Evolutionary conservation across 345 rosid species (phyloP).

Genomic region (Citrus unshiu): DNA sequence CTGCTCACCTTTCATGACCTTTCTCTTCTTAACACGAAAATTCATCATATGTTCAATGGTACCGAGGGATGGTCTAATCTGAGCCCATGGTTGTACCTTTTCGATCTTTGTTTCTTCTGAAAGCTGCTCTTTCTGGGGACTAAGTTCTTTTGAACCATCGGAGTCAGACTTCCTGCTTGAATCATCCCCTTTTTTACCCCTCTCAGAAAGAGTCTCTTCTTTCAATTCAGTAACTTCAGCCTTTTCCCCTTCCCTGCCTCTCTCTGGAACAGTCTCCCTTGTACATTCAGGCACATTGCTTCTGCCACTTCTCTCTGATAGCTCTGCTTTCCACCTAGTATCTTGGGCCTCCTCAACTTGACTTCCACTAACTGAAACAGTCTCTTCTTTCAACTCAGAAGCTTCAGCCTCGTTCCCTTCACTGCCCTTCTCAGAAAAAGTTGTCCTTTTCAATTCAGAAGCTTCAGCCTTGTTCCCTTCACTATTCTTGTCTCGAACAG

Average conservation of each 20-base stretch:
- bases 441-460: constrained; percentile 15
- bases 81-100: constrained; percentile 52
- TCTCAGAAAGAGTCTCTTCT: constrained; percentile 13
- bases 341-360: background rate
- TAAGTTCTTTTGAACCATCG: constrained; percentile 27
- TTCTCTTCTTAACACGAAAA: constrained; percentile 49
- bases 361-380: background rate
- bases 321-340: background rate
- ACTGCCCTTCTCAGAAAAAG: constrained; percentile 22
- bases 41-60: constrained; percentile 73
- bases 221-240: background rate
- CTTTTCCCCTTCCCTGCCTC: constrained; percentile 3
- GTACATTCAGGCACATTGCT: background rate
- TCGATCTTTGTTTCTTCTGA: constrained; percentile 37
- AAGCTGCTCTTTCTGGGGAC: constrained; percentile 22
- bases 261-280: constrained; percentile 8
- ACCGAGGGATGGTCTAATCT: constrained; percentile 57
- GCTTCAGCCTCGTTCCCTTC: constrained; percentile 5
- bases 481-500: constrained; percentile 35
- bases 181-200: constrained; percentile 23
- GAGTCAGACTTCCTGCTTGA: constrained; percentile 25
- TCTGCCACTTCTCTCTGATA: background rate
- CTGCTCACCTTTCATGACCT: constrained; percentile 29
- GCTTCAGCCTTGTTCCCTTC: constrained; percentile 27
- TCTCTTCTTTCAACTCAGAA: constrained; percentile 1